A percentile compares a stretch with the other conserved stretches of the same genome.
Conservation (phyloP, 805 yeast species). For the Zygosaccharomyces gambellarensis region DNA sequence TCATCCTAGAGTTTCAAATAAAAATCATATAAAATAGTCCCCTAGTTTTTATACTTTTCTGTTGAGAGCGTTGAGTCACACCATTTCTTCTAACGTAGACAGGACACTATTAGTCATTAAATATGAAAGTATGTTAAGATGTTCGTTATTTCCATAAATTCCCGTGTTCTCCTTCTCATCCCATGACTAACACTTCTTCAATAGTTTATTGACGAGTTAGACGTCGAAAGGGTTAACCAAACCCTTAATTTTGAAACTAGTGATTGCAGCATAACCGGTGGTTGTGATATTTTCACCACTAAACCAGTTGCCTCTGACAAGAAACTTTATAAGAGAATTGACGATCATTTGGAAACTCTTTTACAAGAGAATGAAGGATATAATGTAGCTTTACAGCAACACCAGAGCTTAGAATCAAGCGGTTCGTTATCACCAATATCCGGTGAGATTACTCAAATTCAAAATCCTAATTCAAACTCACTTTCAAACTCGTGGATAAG, state of each 20-base stretch:
- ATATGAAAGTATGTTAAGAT: neutral
- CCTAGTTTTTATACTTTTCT: neutral
- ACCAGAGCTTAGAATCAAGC: conserved; percentile 17
- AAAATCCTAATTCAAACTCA: conserved; percentile 5
- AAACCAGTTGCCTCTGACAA: conserved; percentile 89
- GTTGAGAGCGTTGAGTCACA: neutral
- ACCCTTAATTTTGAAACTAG: conserved; percentile 73
- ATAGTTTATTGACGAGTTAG: conserved; percentile 87
- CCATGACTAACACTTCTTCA: neutral
- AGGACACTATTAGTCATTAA: neutral
- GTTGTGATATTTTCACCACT: conserved; percentile 90
- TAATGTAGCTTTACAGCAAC: conserved; percentile 33
- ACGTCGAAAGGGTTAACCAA: conserved; percentile 86
- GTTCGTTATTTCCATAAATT: neutral
- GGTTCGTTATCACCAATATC: conserved; percentile 10
- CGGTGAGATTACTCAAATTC: neutral
- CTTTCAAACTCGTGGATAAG: conserved; percentile 18
- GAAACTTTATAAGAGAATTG: conserved; percentile 82
- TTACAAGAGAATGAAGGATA: conserved; percentile 36
- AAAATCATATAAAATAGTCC: neutral
- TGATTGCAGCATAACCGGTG: conserved; percentile 76
- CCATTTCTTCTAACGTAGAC: neutral
- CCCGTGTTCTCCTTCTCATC: neutral
- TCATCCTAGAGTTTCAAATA: neutral
- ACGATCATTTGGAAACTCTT: conserved; percentile 62